Evolutionary conservation across 139 green algal species (phyloP), one percentile per base, ranked within the genome.

Genomic region (Chlorella ohadii): DNA sequence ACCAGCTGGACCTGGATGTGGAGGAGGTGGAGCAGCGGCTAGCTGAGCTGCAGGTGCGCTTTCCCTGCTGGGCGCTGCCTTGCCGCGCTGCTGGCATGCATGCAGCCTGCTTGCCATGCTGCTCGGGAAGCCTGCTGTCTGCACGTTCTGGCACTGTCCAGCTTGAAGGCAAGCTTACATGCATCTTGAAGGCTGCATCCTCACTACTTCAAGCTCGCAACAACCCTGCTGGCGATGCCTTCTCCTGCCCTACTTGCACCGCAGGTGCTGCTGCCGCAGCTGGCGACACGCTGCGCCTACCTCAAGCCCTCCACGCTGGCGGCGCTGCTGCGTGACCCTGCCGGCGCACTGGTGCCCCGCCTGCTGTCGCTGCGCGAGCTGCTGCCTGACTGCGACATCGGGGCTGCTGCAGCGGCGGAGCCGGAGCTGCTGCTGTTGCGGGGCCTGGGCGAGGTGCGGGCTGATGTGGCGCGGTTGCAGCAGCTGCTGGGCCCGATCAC

Each of bases 261-360:
- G 0, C 64, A 71, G 34, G 76, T 44, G 38, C 39, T 83, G 28
- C 63, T 83, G 78, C 78, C 78, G 9, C 63, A 65, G 16, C 34
- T 83, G 28, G 78, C 78, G 38, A 28, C n/a, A 13, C 78, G 78
- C 31, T 73, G 86, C 19, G 76, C 84, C 15, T 68, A 59, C 70
- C 85, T 90, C 76, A 87, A 88, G 51, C 86, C 86, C 33, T 64
- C 36, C 17, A 64, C 82, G 28, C 71, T 90, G 63, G 82, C 86
- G 17, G 72, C 28, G 19, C 77, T 89, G n/a, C 63, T 89, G 68
- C n/a, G 41, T 55, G 78, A 89, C 41, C 75, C 44, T 9, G 44
- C 78, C 15, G 59, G 23, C 41, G 20, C 38, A 6, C 41, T 90
- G n/a, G 77, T 84, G 19, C 25, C 84, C 44, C 44, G 44, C 41